Base-by-base conservation (phyloP, 768 basidiomycete species). In the Tulasnella sp. region DNA sequence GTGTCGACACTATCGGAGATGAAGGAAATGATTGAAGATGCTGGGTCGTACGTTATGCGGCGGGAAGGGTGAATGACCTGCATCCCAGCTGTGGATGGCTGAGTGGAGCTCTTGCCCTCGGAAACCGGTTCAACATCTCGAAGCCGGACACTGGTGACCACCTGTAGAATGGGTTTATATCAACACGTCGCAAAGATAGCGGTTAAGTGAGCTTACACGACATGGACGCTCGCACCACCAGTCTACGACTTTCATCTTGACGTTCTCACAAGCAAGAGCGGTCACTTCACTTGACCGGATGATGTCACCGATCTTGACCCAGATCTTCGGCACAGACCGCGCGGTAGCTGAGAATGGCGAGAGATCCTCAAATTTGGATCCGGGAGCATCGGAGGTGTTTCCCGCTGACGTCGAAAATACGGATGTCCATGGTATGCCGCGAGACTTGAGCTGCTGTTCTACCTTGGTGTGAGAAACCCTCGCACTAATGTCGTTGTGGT, bases 221-320 rank as follows among this genome's bases (percentile, higher is more conserved):
- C 84, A 85, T 62, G 81, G 83, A 63, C 82, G 82, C 50, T 85
- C 81, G 3, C 84, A 85, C 92, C 92, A 94, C 92, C 92, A 94
- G 63, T 90, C 85, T 15, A 90, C 75, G n/a, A 63, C 61, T 21
- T 42, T 45, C 23, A 63, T 62, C 61, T 63, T 63, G 4, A 63
- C 47, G 43, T 63, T 63, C 7, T 47, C 61, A 45, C 24, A 45
- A n/a, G 61, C 60, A 26, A 38, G 27, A 21, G 63, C 41, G 4
- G 61, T 17, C 23, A 21, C 47, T 11, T 23, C 15, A 17, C 42
- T 29, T 1, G 61, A 43, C 24, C 87, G 0, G 84, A 84, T 21
- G 92, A 94, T 86, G 65, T 91, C 81, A 17, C 81, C 76, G 0
- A 91, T 87, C 65, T 86, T 80, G 10, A 95, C 89, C 61, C 86